phyloP scores from a whole-genome alignment of 805 yeast genomes.

The Candida gorgasii region DNA sequence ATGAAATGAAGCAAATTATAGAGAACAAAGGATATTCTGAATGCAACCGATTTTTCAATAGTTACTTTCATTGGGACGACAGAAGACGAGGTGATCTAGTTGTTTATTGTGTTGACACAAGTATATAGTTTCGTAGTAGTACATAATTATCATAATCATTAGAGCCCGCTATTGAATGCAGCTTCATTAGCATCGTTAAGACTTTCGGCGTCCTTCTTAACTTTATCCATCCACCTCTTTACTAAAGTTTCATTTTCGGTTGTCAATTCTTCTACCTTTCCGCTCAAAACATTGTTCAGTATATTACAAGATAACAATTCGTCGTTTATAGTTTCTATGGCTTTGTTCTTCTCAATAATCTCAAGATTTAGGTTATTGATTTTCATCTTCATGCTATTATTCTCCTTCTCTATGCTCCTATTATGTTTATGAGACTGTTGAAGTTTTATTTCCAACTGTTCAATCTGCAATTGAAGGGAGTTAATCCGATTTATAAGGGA shows the following conservation, averaged over 20 bases:
- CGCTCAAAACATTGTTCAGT: conserved; percentile 50
- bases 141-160: too few species aligned
- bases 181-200: conserved; percentile 50
- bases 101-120: conserved; percentile 2
- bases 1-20: conserved; percentile 44
- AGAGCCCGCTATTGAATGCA: not conserved
- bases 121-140: too few species aligned
- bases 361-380: conserved; percentile 28
- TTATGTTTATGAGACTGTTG: conserved; percentile 14
- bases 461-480: conserved; percentile 20
- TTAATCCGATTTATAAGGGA: conserved; percentile 13
- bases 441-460: conserved; percentile 20
- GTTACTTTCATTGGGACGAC: conserved; percentile 81
- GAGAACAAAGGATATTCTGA: conserved; percentile 43
- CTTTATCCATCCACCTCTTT: conserved; percentile 44
- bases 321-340: conserved; percentile 63
- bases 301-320: conserved; percentile 63
- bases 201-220: conserved; percentile 56
- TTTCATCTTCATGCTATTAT: conserved; percentile 19
- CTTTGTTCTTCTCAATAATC: conserved; percentile 50
- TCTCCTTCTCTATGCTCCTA: conserved; percentile 18
- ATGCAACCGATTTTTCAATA: conserved; percentile 66
- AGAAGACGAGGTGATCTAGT: conserved; percentile 68
- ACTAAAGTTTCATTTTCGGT: conserved; percentile 54
- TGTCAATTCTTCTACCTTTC: conserved; percentile 38